Base-by-base conservation (phyloP, 2,329 filamentous ascomycete species). In the Bipolaris victoriae region DNA sequence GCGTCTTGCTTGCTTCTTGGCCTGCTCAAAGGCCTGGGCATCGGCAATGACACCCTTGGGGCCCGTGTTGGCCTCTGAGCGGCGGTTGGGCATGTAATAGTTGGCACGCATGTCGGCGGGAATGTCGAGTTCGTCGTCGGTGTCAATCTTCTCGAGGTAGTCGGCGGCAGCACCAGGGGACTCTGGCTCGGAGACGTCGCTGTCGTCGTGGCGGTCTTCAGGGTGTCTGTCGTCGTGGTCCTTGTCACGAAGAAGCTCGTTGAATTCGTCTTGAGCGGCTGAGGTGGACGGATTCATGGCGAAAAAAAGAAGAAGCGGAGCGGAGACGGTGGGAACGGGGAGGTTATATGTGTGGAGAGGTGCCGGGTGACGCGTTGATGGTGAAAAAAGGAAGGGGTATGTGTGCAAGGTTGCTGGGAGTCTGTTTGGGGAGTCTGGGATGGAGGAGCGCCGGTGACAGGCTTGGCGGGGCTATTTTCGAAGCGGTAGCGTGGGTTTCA, bases 41-140 rank as follows among this genome's bases (percentile, higher is more conserved):
- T 95, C 91, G 67, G 90, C 90, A 70, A 95, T 94, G 76, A 95
- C 91, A 61, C 91, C 91, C 80, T 94, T 94, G 65, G 92, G 90
- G 45, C 91, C 91, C 2, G 90, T 94, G 65, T 90, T 88, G 64
- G 86, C 84, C 56, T 89, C 88, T 51, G 81, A 86, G 74, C 90
- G 75, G 59, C 90, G 84, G 70, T 83, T 84, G 69, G 90, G 76
- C 74, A 82, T 79, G 66, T 78, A 79, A 75, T 82, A 82, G 64
- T 84, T 78, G 57, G 83, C 81, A 50, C 87, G 84, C 75, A 87
- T 87, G 68, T 88, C 71, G 63, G 71, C 66, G 49, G 76, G 69
- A 24, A 77, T 58, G 58, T 80, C 78, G 67, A 79, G 76, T 64
- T 79, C 78, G 76, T 79, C 71, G 77, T 77, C 73, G 55, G 81